phyloP scores from a whole-genome alignment of 345 rosid genomes.

The Raphanus sativus region DNA sequence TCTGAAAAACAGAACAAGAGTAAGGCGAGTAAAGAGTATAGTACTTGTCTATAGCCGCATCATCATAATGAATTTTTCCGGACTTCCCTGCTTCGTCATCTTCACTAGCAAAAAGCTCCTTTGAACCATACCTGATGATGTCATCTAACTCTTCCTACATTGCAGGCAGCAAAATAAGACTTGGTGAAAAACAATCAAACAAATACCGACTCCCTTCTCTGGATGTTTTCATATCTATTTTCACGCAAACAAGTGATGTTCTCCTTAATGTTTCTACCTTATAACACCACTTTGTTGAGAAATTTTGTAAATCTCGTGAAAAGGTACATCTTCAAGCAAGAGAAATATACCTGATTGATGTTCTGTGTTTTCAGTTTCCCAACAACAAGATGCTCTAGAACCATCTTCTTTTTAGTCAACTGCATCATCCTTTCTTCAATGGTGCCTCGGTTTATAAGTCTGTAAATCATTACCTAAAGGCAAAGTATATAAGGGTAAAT shows the following conservation, averaged over 20 bases:
- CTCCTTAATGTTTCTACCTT: slow-evolving; percentile 5
- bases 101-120: slow-evolving; percentile 95
- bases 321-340: slow-evolving; percentile 1
- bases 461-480: slow-evolving; percentile 88
- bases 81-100: slow-evolving; percentile 94
- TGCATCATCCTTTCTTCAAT: slow-evolving; percentile 99
- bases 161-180: slow-evolving; percentile 17
- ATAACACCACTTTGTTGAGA: too few species aligned
- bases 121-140: slow-evolving; percentile 96
- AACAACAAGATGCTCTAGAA: slow-evolving; percentile 98
- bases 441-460: slow-evolving; percentile 87
- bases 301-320: too few species aligned
- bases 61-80: slow-evolving; percentile 97
- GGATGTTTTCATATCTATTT: neutral
- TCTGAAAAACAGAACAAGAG: neutral
- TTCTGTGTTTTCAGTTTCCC: slow-evolving; percentile 96
- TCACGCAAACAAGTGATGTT: slow-evolving; percentile 10
- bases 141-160: slow-evolving; percentile 94
- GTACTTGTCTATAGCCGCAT: slow-evolving; percentile 89
- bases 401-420: slow-evolving; percentile 99
- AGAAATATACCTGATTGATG: slow-evolving; percentile 77
- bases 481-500: slow-evolving; percentile 26
- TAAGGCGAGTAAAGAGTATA: slow-evolving; percentile 17
- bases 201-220: neutral
- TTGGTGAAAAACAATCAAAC: slow-evolving; percentile 3